Conservation (phyloP, 768 basidiomycete genomes). For the Auricularia sp. region DNA sequence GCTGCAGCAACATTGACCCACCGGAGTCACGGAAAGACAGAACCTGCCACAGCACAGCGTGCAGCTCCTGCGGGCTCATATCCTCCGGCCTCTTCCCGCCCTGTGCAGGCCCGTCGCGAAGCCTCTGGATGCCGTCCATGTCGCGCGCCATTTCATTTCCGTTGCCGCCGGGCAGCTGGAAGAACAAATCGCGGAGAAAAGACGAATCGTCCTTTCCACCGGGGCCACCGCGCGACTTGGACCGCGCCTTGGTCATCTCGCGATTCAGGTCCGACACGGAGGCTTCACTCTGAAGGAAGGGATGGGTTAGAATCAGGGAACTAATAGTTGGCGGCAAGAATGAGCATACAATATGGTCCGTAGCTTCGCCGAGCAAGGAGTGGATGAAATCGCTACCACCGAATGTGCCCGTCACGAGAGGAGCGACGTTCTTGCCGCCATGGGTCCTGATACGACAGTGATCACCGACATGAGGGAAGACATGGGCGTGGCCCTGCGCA, state of each 20-base stretch:
- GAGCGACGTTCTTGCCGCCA: constrained; percentile 64
- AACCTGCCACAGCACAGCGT: constrained; percentile 75
- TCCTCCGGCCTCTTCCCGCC: constrained; percentile 65
- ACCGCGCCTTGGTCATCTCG: constrained; percentile 61
- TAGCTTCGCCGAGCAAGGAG: constrained; percentile 50
- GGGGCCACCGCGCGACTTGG: constrained; percentile 33
- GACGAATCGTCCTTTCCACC: constrained; percentile 13
- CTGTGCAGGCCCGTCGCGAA: constrained; percentile 39
- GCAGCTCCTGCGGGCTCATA: constrained; percentile 84
- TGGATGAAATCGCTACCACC: constrained; percentile 71
- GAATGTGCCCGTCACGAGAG: constrained; percentile 77
- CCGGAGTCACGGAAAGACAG: constrained; percentile 75
- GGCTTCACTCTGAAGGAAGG: constrained; percentile 34
- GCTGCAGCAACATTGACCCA: constrained; percentile 18
- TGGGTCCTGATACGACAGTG: constrained; percentile 64
- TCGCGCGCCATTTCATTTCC: constrained; percentile 61
- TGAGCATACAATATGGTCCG: constrained; percentile 34
- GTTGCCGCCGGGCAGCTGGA: constrained; percentile 49
- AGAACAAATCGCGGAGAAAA: constrained; percentile 49
- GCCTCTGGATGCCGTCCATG: constrained; percentile 61
- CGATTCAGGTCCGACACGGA: constrained; percentile 83
- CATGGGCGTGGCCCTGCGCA: constrained; percentile 58
- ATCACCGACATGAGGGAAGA: constrained; percentile 84
- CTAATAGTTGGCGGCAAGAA: too few relatives aligned
- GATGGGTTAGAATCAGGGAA: neutral